Evolutionary conservation across 2,329 filamentous ascomycete species (phyloP).

Genomic region (Colletotrichum ledebouriae): DNA sequence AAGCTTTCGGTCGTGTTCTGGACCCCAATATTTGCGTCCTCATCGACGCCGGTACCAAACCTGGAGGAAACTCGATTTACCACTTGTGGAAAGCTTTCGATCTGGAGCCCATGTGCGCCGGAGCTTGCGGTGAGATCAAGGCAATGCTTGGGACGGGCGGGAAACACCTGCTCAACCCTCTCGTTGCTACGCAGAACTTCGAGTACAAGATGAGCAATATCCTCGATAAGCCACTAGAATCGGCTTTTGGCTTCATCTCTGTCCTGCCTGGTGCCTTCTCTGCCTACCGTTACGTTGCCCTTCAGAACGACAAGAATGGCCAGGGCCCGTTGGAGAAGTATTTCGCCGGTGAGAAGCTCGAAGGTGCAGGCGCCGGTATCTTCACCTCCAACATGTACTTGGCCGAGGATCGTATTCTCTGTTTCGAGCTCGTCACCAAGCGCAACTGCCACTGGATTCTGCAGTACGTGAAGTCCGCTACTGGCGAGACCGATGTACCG

Average conservation of each 20-base stretch:
- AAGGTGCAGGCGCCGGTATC: conserved; percentile 89
- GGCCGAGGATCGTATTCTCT: conserved; percentile 97
- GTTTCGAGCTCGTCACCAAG: conserved; percentile 98
- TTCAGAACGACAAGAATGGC: conserved; percentile 97
- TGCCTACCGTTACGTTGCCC: conserved; percentile 93
- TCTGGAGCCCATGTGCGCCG: conserved; percentile 95
- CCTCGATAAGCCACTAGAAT: conserved; percentile 96
- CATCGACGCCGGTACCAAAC: conserved; percentile 95
- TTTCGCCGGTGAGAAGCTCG: conserved; percentile 95
- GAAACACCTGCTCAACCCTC: conserved; percentile 90
- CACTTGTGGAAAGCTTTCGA: conserved; percentile 99
- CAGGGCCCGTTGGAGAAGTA: conserved; percentile 96
- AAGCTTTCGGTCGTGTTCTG: conserved; percentile 91
- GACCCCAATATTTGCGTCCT: conserved; percentile 98
- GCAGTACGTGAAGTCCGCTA: conserved; percentile 98
- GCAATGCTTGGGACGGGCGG: conserved; percentile 90
- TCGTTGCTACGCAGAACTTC: conserved; percentile 97
- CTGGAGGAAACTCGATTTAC: conserved; percentile 94
- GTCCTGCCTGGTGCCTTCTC: conserved; percentile 98
- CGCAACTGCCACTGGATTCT: conserved; percentile 97
- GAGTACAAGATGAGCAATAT: conserved; percentile 99
- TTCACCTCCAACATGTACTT: conserved; percentile 99
- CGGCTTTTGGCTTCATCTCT: conserved; percentile 96
- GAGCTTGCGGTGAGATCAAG: conserved; percentile 98
- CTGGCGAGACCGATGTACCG: conserved; percentile 96